Evolutionary conservation across 495 filamentous ascomycete genomes (phyloP).

Genomic region (Aspergillus ostianus): DNA sequence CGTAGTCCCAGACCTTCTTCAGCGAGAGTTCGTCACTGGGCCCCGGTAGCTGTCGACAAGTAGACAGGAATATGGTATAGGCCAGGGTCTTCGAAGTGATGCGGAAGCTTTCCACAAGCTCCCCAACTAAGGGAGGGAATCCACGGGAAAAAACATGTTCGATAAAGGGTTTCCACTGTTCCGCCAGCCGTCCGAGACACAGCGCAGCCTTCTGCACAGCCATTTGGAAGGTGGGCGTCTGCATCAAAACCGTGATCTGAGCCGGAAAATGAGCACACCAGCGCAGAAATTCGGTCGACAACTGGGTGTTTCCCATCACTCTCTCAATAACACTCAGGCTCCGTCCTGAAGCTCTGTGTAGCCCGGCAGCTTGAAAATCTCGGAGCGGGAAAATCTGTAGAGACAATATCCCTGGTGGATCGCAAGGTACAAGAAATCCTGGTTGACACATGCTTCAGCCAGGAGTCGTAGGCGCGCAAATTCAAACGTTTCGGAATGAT

Average conservation of each 20-base stretch:
- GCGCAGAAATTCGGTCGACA: constrained; percentile 35
- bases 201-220: constrained; percentile 28
- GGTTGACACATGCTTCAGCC: constrained; percentile 47
- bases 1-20: constrained; percentile 20
- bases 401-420: constrained; percentile 69
- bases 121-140: constrained; percentile 61
- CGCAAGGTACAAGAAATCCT: constrained; percentile 62
- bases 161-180: constrained; percentile 29
- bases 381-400: constrained; percentile 29
- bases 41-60: constrained; percentile 32
- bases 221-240: constrained; percentile 21
- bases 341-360: constrained; percentile 16
- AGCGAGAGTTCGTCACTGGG: constrained; percentile 11
- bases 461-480: constrained; percentile 56
- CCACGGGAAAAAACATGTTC: constrained; percentile 27
- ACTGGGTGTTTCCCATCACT: constrained; percentile 33
- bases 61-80: constrained; percentile 57
- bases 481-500: constrained; percentile 36
- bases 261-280: constrained; percentile 56
- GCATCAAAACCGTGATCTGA: constrained; percentile 28
- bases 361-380: constrained; percentile 17
- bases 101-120: constrained; percentile 49
- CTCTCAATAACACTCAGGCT: constrained; percentile 30
- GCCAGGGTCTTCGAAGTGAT: constrained; percentile 57
- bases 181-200: constrained; percentile 36